Conservation (phyloP, 2,329 filamentous ascomycete species). For the Shiraia bambusicola region DNA sequence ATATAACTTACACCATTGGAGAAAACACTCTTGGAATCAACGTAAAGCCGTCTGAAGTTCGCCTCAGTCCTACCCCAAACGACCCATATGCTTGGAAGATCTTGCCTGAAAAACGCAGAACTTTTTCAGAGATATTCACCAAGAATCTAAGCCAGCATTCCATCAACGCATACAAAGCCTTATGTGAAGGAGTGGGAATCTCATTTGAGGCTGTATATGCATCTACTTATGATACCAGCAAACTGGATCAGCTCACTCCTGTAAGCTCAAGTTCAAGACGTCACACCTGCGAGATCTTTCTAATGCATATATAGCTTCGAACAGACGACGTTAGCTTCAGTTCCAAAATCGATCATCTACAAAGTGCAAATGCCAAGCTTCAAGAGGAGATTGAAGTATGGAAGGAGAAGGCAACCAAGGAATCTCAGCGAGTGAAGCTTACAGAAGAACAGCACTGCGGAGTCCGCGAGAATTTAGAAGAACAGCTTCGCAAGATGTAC, state of each 20-base stretch:
- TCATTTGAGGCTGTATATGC: constrained; percentile 10
- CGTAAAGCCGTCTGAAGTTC: too few species aligned
- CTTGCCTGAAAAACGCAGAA: constrained; percentile 12
- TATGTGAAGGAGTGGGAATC: constrained; percentile 9
- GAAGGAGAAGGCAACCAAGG: constrained; percentile 13
- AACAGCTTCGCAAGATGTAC: constrained; percentile 9
- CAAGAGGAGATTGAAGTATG: constrained; percentile 11
- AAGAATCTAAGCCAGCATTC: constrained; percentile 16
- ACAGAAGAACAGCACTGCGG: not conserved
- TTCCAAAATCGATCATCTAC: constrained; percentile 12
- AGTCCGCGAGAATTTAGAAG: constrained; percentile 1
- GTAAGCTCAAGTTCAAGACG: too few species aligned
- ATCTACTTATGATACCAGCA: too few species aligned
- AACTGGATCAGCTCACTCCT: too few species aligned
- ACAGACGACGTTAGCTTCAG: too few species aligned
- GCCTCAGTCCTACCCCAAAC: too few species aligned
- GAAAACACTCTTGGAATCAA: too few species aligned
- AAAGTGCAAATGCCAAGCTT: constrained; percentile 12
- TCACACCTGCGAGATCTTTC: too few species aligned
- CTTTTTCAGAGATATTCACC: constrained; percentile 12
- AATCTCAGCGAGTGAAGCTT: constrained; percentile 15
- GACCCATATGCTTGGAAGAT: constrained; percentile 14
- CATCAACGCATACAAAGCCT: constrained; percentile 12
- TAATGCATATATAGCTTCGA: too few species aligned
- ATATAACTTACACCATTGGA: not conserved